Base-by-base conservation (phyloP, 306 rosid species). In the Potentilla sterilis region DNA sequence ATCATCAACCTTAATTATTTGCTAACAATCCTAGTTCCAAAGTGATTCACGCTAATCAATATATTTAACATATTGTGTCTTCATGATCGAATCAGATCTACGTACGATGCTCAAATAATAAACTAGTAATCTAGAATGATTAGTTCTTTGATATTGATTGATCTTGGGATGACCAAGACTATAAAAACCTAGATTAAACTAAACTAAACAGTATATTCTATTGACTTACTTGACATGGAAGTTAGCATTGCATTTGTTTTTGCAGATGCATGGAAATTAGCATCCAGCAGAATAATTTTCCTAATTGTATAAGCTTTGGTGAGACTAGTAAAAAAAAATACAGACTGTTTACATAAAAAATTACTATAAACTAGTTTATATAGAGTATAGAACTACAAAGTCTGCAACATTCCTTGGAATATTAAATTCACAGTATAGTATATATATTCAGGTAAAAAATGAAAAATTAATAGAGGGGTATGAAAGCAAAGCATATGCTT, bases 341-440 rank as follows among this genome's bases (percentile, higher is more conserved):
- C 28, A 7, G 11, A 24, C 18, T 22, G 18, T 34, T 58, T 58
- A 9, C 12, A 55, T 21, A 2, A 7, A 7, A 52, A 52, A 19
- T 49, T 49, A 14, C n/a, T 49, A 15, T 52, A 18, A 2, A 28
- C 28, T 28, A 28, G 28, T 21, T 9, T 58, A 34, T 34, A 14
- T 35, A 35, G 28, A 28, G 28, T 28, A 28, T 28, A 28, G 43
- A 35, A 15, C 24, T 35, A 40, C 69, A 14, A 54, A 38, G 28
- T 57, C 57, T 42, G 77, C 77, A 58, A 73, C 57, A 73, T 58
- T 73, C 68, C 57, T 81, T 67, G 70, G 75, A 68, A 68, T 37
- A 64, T 42, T 52, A 72, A 78, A 66, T 52, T 28, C 24, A 15
- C 4, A 58, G 16, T 28, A 18, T 19, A 62, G 24, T 41, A 35